phyloP scores from a whole-genome alignment of 2,329 filamentous ascomycete genomes.

The Phialophora expanda region DNA sequence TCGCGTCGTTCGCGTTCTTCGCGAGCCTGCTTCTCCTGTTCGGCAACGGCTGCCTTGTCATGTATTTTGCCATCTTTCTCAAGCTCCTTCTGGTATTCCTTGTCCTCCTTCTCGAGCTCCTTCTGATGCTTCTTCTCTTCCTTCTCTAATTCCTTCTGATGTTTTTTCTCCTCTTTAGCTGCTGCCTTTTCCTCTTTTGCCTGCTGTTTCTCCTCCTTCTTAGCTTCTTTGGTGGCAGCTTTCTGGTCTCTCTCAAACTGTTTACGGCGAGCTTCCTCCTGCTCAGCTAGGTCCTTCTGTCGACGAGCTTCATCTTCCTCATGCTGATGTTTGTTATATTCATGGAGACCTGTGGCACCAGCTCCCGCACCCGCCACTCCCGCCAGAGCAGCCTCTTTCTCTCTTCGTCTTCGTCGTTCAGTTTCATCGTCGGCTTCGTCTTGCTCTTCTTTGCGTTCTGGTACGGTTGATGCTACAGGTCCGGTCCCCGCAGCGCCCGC shows the following conservation, averaged over 20 bases:
- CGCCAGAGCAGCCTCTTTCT: constrained; percentile 24
- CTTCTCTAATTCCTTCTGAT: constrained; percentile 25
- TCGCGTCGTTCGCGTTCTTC: constrained; percentile 22
- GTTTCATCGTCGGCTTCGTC: constrained; percentile 1
- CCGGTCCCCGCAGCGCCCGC: background rate
- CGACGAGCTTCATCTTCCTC: constrained; percentile 27
- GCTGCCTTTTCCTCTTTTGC: constrained; percentile 32
- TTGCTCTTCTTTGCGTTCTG: background rate
- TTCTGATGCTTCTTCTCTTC: constrained; percentile 19
- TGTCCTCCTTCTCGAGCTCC: constrained; percentile 28
- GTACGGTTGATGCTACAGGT: background rate
- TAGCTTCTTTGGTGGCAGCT: constrained; percentile 29
- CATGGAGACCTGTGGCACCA: constrained; percentile 33
- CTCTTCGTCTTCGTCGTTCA: background rate
- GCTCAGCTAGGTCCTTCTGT: constrained; percentile 34
- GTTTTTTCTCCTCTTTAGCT: constrained; percentile 29
- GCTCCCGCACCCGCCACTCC: constrained; percentile 25
- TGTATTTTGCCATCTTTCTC: constrained; percentile 21
- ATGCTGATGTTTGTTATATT: constrained; percentile 27
- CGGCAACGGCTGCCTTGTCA: constrained; percentile 16
- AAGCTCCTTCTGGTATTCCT: constrained; percentile 17
- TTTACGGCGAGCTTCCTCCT: constrained; percentile 33
- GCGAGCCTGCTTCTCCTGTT: constrained; percentile 15
- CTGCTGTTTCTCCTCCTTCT: constrained; percentile 33
- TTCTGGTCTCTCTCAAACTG: constrained; percentile 34